Evolutionary conservation across 2,329 filamentous ascomycete genomes (phyloP).

Genomic region (Aureobasidium uvarum): DNA sequence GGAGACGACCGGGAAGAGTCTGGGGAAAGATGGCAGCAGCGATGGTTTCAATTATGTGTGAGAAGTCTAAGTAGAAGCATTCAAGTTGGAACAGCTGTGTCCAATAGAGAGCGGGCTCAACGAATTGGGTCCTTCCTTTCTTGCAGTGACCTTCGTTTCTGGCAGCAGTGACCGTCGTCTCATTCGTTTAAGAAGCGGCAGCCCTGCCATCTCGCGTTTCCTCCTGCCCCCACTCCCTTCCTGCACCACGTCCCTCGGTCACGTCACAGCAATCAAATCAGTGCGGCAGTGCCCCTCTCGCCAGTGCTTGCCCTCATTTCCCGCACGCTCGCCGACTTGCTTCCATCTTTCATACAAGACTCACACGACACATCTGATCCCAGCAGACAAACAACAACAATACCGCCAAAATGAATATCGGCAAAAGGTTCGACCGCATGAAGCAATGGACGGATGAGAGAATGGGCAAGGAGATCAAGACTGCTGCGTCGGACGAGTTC

Average conservation of each 20-base stretch:
- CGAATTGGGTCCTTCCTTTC: constrained; percentile 9
- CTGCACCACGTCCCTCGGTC: not conserved
- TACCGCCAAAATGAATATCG: constrained; percentile 52
- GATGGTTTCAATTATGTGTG: constrained; percentile 17
- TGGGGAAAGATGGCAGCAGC: constrained; percentile 3
- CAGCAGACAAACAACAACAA: constrained; percentile 10
- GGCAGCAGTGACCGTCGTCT: not conserved
- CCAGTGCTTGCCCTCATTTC: constrained; percentile 23
- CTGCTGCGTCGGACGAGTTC: constrained; percentile 84
- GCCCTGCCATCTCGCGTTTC: constrained; percentile 8
- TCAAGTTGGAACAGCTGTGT: constrained; percentile 2
- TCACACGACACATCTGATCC: not conserved
- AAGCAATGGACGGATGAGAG: constrained; percentile 98
- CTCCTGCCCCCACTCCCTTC: constrained; percentile 5
- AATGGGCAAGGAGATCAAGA: constrained; percentile 90
- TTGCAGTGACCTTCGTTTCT: not conserved
- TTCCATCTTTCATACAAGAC: not conserved
- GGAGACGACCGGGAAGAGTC: not conserved
- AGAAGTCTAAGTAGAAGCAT: constrained; percentile 10
- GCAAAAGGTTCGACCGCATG: constrained; percentile 91
- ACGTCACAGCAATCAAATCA: constrained; percentile 24
- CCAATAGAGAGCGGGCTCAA: constrained; percentile 14
- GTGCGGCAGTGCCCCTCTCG: constrained; percentile 17
- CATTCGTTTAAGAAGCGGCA: not conserved
- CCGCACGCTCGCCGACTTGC: not conserved